phyloP scores from a whole-genome alignment of 768 basidiomycete species.

The Suillus decipiens region DNA sequence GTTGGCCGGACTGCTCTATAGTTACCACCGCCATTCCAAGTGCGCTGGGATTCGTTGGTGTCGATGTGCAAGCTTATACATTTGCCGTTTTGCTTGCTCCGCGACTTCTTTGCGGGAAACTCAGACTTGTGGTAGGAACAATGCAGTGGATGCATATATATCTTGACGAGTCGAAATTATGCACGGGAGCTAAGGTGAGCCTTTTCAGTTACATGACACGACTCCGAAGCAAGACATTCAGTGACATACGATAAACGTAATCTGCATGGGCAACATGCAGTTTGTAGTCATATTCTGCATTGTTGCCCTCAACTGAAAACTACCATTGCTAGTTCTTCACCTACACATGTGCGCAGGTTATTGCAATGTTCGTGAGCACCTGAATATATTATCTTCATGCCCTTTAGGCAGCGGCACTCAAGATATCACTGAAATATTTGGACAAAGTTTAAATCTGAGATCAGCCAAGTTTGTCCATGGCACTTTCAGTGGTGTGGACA shows the following conservation, averaged over 20 bases:
- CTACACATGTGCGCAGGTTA: no score
- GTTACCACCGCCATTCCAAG: background rate
- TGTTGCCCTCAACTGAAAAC: background rate
- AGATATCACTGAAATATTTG: background rate
- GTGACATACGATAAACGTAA: background rate
- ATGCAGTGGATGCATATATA: background rate
- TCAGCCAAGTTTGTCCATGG: background rate
- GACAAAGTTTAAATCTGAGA: background rate
- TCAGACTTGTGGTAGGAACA: background rate
- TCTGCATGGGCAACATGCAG: background rate
- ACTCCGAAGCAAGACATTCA: background rate
- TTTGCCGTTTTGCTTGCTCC: background rate
- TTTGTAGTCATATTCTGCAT: background rate
- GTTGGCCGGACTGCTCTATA: background rate
- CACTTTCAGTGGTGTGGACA: background rate
- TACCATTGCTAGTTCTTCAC: background rate
- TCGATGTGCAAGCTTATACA: background rate
- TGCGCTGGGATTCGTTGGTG: background rate
- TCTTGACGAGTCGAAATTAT: background rate
- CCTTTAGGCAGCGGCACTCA: background rate
- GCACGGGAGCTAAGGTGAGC: background rate
- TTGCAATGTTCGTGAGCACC: background rate
- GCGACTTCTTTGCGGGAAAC: background rate
- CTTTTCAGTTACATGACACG: background rate
- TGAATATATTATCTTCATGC: background rate